A percentile compares a stretch with the other conserved stretches of the same genome.
Conservation (phyloP, 139 green algal genomes). For the Tetradesmus obliquus region DNA sequence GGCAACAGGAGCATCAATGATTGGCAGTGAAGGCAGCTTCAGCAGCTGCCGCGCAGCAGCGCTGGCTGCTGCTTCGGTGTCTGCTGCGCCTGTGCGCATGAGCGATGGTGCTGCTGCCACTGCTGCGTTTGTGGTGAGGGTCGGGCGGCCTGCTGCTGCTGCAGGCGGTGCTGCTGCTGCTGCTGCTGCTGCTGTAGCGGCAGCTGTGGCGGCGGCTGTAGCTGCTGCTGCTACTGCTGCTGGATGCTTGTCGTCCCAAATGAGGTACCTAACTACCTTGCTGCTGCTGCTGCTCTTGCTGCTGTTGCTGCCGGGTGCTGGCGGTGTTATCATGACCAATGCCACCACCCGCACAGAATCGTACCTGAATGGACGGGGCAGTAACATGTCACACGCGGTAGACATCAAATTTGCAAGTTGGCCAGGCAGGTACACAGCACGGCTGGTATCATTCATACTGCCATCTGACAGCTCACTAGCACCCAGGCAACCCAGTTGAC, state of each 20-base stretch:
- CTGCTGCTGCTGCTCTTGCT: not conserved
- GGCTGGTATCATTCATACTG: no score
- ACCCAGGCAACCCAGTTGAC: no score
- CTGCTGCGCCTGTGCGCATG: conserved; percentile 23
- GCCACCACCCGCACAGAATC: conserved; percentile 78
- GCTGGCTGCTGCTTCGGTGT: not conserved
- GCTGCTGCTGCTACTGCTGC: conserved; percentile 28
- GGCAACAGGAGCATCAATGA: not conserved
- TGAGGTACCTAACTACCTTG: conserved; percentile 32
- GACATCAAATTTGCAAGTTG: not conserved
- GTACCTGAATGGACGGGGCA: conserved; percentile 47
- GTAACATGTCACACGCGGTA: not conserved
- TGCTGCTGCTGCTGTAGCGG: conserved; percentile 16
- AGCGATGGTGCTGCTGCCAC: not conserved
- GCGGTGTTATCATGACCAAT: conserved; percentile 53
- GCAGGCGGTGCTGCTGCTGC: not conserved
- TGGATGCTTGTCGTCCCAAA: conserved; percentile 43
- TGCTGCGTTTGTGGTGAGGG: not conserved
- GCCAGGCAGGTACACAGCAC: no score
- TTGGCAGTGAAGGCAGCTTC: conserved; percentile 14
- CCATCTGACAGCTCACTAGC: no score
- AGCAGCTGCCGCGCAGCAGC: conserved; percentile 4
- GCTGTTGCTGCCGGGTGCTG: conserved; percentile 61
- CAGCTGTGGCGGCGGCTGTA: not conserved
- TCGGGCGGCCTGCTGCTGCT: not conserved